A percentile compares a stretch with the other conserved stretches of the same genome.
Evolutionary conservation across 2,329 filamentous ascomycete genomes (phyloP).

Genomic region (Colletotrichum noveboracense): DNA sequence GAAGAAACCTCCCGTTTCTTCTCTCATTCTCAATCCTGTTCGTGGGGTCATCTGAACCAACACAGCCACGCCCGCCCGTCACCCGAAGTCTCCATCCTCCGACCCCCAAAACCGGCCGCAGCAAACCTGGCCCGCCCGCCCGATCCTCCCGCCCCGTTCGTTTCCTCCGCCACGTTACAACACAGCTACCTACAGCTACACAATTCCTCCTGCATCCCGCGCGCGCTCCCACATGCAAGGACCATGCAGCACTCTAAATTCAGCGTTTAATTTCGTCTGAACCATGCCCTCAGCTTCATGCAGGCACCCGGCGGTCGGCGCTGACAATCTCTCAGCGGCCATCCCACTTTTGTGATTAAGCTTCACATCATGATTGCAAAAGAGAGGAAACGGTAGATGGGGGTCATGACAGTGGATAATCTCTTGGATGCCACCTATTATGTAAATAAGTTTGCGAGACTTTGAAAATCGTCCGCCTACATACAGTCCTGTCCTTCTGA

Average conservation of each 20-base stretch:
- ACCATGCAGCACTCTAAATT: background rate
- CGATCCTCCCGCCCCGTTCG: background rate
- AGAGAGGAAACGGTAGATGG: background rate
- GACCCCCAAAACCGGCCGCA: constrained; percentile 4
- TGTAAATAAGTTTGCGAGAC: constrained; percentile 6
- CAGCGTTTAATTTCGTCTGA: background rate
- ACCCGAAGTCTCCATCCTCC: background rate
- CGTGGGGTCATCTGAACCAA: background rate
- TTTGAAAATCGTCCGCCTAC: background rate
- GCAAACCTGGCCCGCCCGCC: background rate
- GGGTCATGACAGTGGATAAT: constrained; percentile 5
- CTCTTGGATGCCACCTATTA: constrained; percentile 13
- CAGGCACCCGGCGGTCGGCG: background rate
- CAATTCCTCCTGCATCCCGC: background rate
- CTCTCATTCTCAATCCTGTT: background rate
- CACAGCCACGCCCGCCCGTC: background rate
- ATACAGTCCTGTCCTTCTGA: background rate
- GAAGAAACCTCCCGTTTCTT: background rate
- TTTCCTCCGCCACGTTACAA: background rate
- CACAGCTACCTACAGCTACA: background rate
- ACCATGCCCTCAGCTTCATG: background rate
- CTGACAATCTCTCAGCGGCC: background rate
- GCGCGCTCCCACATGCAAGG: background rate
- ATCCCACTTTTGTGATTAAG: background rate
- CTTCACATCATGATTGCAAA: background rate